Evolutionary conservation across 2,329 filamentous ascomycete genomes (phyloP).

Genomic region (Plenodomus lindquistii): DNA sequence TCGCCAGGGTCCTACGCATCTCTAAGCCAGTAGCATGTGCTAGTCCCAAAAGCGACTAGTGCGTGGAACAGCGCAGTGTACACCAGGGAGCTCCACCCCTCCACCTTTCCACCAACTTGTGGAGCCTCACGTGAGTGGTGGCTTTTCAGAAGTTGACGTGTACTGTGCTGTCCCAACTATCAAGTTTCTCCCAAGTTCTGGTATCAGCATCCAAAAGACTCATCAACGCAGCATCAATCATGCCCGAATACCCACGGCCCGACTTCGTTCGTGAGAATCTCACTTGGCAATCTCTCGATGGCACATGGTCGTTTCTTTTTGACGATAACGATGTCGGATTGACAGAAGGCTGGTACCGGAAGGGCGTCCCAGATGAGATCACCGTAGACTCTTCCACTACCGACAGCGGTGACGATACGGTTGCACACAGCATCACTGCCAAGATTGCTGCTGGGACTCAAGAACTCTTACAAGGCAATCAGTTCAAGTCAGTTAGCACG

Average conservation of each 20-base stretch:
- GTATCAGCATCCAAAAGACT: background rate
- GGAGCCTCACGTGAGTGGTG: constrained; percentile 10
- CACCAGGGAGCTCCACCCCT: constrained; percentile 13
- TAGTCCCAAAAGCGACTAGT: constrained; percentile 4
- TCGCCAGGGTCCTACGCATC: too few species aligned
- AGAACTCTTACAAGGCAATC: constrained; percentile 53
- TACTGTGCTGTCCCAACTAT: background rate
- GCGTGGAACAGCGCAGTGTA: constrained; percentile 6
- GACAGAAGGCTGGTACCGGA: constrained; percentile 56
- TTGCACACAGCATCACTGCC: constrained; percentile 48
- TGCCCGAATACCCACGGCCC: constrained; percentile 61
- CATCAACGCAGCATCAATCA: constrained; percentile 2
- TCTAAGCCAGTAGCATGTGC: too few species aligned
- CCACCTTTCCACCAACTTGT: constrained; percentile 6
- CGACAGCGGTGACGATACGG: constrained; percentile 21
- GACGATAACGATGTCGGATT: constrained; percentile 66
- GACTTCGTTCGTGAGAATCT: constrained; percentile 63
- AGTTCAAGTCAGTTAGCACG: constrained; percentile 35
- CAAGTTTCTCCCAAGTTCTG: background rate
- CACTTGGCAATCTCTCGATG: constrained; percentile 65
- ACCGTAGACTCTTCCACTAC: constrained; percentile 22
- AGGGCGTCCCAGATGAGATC: constrained; percentile 54
- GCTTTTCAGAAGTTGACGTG: constrained; percentile 2
- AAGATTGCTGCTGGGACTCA: constrained; percentile 57
- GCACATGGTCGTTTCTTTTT: constrained; percentile 66